phyloP scores from a whole-genome alignment of 2,329 filamentous ascomycete genomes.

The Talaromyces sp. region DNA sequence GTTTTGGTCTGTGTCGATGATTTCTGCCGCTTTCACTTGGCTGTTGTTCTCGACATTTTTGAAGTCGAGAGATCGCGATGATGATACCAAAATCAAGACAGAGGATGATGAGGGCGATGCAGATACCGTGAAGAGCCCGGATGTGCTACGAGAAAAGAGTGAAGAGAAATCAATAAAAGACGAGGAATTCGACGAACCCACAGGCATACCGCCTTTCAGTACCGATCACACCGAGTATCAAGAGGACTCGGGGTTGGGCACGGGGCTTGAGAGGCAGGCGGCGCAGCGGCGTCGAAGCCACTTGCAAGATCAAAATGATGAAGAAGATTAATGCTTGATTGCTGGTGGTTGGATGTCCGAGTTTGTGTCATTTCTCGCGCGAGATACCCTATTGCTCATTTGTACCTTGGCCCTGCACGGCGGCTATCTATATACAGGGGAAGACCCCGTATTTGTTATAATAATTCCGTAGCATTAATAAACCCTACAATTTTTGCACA shows the following conservation, averaged over 20 bases:
- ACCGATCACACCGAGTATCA: slow-evolving; percentile 11
- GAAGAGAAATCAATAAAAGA: slow-evolving; percentile 19
- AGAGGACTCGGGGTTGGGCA: slow-evolving; percentile 48
- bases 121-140: slow-evolving; percentile 13
- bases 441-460: not conserved
- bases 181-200: slow-evolving; percentile 22
- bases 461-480: not conserved
- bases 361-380: not conserved
- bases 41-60: slow-evolving; percentile 45
- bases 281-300: slow-evolving; percentile 29
- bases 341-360: not conserved
- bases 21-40: slow-evolving; percentile 64
- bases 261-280: slow-evolving; percentile 39
- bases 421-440: not conserved
- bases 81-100: slow-evolving; percentile 17
- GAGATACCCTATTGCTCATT: not conserved
- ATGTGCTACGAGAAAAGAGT: slow-evolving; percentile 5
- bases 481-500: not conserved
- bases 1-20: slow-evolving; percentile 74
- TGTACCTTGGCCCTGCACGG: not conserved
- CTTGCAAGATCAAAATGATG: slow-evolving; percentile 6
- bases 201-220: slow-evolving; percentile 15
- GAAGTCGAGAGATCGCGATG: slow-evolving; percentile 20
- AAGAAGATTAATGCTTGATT: not conserved
- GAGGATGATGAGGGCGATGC: not conserved